Evolutionary conservation across 345 rosid species (phyloP), one percentile per base, ranked within the genome.

Genomic region (Jatropha curcas): DNA sequence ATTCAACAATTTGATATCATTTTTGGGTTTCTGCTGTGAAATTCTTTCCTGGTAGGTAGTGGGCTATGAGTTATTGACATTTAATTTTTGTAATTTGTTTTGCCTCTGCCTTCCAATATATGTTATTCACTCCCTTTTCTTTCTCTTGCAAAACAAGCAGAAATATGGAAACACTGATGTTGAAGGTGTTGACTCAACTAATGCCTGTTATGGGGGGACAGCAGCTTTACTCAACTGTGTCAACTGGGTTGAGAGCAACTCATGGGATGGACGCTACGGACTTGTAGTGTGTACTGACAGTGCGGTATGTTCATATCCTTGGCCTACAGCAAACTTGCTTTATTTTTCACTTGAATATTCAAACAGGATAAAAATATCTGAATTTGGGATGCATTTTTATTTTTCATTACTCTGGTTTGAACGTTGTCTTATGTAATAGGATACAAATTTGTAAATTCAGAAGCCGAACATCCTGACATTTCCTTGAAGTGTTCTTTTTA

Each of bases 191-290:
- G 99, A 96, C 85, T 96, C 99, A 1, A 84, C 89, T 20, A 96
- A 96, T 83, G 99, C 99, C 75, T 96, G 99, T 81, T 96, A 96
- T 60, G 99, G 99, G 20, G 99, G 99, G 72, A 96, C 99, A 55
- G 99, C 99, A 1, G 99, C 99, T 74, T 85, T 96, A 74, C 81
- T 96, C 67, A 96, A 96, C 71, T 96, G 97, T 82, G 97, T 96
- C 76, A 96, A 96, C 70, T 96, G 99, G 99, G 97, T 93, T 79
- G 99, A 96, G 84, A 93, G 99, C 82, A 77, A 80, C 76, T 96
- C 99, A 13, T 96, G 99, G 99, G 99, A 96, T 70, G 97, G 99
- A 73, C 94, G 99, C 72, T 96, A 91, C 81, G 98, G 98, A 53
- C 91, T 96, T 59, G 97, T 90, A 74, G 92, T 96, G 60, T 87